Evolutionary conservation across 257 asterid genomes (phyloP).

Genomic region (Jacaranda copaia): DNA sequence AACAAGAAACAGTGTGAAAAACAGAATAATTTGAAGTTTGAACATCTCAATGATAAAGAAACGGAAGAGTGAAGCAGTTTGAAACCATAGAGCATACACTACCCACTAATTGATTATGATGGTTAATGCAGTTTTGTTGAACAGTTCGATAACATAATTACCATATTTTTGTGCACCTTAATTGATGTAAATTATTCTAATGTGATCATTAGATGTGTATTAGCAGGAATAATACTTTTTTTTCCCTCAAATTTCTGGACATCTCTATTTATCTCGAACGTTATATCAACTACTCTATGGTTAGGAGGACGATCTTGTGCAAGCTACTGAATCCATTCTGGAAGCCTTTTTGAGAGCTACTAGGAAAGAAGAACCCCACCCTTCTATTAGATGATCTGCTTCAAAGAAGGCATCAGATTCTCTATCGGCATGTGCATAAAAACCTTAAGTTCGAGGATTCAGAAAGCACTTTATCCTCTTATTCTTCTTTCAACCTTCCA

Average conservation of each 20-base stretch:
- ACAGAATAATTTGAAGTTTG: not conserved
- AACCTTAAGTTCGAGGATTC: not conserved
- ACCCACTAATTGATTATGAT: conserved; percentile 9
- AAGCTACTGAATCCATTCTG: too few relatives aligned
- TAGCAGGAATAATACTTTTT: not conserved
- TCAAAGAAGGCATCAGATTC: not conserved
- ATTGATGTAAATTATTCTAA: not conserved
- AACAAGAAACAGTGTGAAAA: not conserved
- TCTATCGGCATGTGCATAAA: not conserved
- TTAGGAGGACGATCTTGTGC: too few relatives aligned
- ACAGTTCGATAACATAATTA: not conserved
- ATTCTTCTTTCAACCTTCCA: not conserved
- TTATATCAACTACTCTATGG: not conserved
- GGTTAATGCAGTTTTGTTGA: not conserved
- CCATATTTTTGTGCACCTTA: not conserved
- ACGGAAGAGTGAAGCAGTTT: not conserved
- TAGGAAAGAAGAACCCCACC: too few relatives aligned
- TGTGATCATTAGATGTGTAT: not conserved
- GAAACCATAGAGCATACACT: not conserved
- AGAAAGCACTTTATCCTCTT: too few relatives aligned
- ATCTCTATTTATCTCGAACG: not conserved
- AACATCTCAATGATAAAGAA: not conserved
- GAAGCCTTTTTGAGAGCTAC: too few relatives aligned
- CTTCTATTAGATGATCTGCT: too few relatives aligned
- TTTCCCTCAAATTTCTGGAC: not conserved